Evolutionary conservation across 2,329 filamentous ascomycete species (phyloP).

Genomic region (Apiospora koreana): DNA sequence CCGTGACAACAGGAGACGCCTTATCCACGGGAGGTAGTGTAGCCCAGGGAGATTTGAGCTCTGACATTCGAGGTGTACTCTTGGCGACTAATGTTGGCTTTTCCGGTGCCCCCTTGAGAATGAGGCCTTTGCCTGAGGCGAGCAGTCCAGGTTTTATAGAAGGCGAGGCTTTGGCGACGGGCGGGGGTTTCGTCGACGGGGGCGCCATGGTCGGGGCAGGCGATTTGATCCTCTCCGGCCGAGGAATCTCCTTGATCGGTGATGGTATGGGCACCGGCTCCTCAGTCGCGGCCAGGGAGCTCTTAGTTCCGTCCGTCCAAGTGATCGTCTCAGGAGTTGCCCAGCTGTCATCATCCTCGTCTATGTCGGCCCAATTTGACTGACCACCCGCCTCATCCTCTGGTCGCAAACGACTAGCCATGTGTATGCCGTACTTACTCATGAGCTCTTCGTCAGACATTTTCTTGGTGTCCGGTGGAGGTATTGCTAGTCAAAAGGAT

Average conservation of each 20-base stretch:
- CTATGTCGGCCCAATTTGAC: conserved; percentile 86
- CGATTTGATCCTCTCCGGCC: conserved; percentile 46
- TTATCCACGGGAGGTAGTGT: conserved; percentile 82
- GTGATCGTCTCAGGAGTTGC: conserved; percentile 84
- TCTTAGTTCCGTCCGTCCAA: conserved; percentile 87
- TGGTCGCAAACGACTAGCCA: conserved; percentile 75
- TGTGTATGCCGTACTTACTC: conserved; percentile 83
- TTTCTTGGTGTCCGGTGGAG: conserved; percentile 73
- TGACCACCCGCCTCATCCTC: conserved; percentile 76
- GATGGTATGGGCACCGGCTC: conserved; percentile 29
- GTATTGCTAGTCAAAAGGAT: conserved; percentile 47
- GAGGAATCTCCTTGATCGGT: conserved; percentile 26
- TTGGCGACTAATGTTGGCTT: conserved; percentile 76
- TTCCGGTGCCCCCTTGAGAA: conserved; percentile 67
- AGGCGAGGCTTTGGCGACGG: conserved; percentile 32
- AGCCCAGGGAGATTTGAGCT: conserved; percentile 91
- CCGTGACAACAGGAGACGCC: conserved; percentile 67
- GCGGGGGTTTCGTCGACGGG: background rate
- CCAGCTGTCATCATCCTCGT: conserved; percentile 72
- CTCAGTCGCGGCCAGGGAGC: conserved; percentile 68
- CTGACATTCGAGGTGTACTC: conserved; percentile 64
- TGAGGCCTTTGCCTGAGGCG: conserved; percentile 59
- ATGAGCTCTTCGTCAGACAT: conserved; percentile 83
- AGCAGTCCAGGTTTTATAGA: conserved; percentile 47
- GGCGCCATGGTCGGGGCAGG: conserved; percentile 34